phyloP scores from a whole-genome alignment of 75 land plant species.

The Sequoiadendron giganteum region DNA sequence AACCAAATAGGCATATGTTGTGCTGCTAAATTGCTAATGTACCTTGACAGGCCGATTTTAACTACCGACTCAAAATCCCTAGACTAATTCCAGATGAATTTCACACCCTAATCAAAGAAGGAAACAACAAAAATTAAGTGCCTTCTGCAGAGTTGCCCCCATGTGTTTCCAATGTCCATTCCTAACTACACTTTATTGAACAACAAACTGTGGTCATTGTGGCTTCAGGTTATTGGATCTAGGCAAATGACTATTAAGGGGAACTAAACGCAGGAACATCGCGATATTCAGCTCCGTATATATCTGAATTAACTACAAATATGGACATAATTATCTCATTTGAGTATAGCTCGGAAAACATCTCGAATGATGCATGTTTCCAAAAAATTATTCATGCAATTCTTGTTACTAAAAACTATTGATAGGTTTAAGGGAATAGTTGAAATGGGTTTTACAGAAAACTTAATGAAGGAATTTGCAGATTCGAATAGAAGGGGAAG shows the following conservation, averaged over 20 bases:
- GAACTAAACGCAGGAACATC: neutral
- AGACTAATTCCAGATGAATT: neutral
- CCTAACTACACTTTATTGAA: neutral
- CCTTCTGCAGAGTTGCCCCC: neutral
- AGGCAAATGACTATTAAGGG: neutral
- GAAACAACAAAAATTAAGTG: neutral
- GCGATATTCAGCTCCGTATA: neutral
- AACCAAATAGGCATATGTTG: neutral
- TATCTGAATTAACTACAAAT: neutral
- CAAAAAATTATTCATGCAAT: neutral
- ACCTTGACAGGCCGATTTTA: neutral
- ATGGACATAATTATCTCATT: neutral
- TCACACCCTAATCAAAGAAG: neutral
- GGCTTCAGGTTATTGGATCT: neutral
- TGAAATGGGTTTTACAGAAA: neutral
- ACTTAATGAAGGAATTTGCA: neutral
- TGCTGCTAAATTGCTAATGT: neutral
- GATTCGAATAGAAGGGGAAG: neutral
- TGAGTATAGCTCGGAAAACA: neutral
- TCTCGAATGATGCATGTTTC: neutral
- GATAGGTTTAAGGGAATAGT: neutral
- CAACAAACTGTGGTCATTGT: neutral
- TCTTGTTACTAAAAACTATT: neutral
- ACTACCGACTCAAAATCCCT: neutral
- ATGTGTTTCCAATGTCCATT: neutral